Evolutionary conservation across 345 rosid species (phyloP), one percentile per base, ranked within the genome.

Genomic region (Salix caprea): DNA sequence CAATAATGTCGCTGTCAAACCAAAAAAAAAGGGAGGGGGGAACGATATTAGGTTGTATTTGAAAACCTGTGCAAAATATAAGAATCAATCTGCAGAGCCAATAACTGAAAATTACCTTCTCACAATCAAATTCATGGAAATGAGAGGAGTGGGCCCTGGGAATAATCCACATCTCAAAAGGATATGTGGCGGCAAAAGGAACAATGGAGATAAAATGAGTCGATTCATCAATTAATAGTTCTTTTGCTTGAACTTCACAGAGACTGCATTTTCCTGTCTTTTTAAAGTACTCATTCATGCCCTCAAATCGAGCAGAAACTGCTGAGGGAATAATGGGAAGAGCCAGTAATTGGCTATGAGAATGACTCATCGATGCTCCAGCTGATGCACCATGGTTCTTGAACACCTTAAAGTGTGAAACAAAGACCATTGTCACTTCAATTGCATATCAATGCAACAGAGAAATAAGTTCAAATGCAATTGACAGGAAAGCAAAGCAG

Each of bases 381-480:
- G 99, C 98, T n/a, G 95, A 91, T 13, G 92, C 92, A 32, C 97
- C 91, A 50, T 92, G 89, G 86, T 93, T 96, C 96, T 96, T 93
- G 76, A 96, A 96, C 54, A 96, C 94, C 99, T 96, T 71, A 21
- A 44, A 40, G 54, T 66, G 84, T 52, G 69, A 78, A 54, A 67
- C 68, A 37, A 76, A 65, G 44, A 54, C 24, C 19, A 42, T 7
- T 65, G 67, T 61, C 75, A 61, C 58, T 68, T 74, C 28, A 48
- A 58, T 24, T 48, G 14, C 56, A 71, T 16, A 56, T 26, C 12
- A 65, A 6, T 50, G 18, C 52, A 44, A 5, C n/a, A 58, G 36
- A 30, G 61, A 76, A 32, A 70, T 16, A 30, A 70, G 46, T 48
- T 58, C 67, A 9, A 6, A 37, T 54, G 44, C 46, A 42, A 69